These are phyloP conservation scores for Areca catechu DNA, from an alignment of 176 grass and related monocot species.

Conservation along the genomic window DNA sequence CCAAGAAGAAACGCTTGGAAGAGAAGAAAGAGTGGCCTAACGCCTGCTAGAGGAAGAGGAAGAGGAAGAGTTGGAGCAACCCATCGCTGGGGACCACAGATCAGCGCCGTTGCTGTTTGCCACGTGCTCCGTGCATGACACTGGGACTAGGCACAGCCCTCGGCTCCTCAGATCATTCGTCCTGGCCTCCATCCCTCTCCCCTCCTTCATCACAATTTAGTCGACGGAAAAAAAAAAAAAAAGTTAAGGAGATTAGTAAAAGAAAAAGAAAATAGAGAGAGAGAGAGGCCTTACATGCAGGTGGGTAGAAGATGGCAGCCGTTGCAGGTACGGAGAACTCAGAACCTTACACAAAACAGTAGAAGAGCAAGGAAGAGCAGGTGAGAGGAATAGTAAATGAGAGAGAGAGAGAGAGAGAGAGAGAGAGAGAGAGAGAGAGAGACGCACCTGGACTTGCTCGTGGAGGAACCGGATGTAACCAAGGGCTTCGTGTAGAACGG, in stretches of 20 bases:
- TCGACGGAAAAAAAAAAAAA: not conserved
- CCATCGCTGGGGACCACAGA: constrained; percentile 40
- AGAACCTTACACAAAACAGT: constrained; percentile 41
- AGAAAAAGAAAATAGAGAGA: not conserved
- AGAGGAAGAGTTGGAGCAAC: not conserved
- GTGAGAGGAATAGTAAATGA: constrained; percentile 1
- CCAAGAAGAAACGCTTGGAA: too few relatives aligned
- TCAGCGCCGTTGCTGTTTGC: constrained; percentile 48
- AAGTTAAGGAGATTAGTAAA: not conserved
- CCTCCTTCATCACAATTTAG: constrained; percentile 7
- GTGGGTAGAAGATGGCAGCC: constrained; percentile 41
- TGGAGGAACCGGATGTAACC: constrained; percentile 97
- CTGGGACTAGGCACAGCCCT: constrained; percentile 77
- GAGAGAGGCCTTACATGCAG: constrained; percentile 26
- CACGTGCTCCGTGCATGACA: constrained; percentile 69
- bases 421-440: not conserved
- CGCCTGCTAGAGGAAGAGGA: not conserved
- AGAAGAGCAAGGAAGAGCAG: not conserved
- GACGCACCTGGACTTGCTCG: constrained; percentile 74
- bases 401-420: not conserved
- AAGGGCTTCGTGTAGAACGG: constrained; percentile 88
- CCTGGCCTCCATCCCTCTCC: not conserved
- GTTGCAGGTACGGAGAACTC: constrained; percentile 76
- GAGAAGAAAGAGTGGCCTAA: not conserved
- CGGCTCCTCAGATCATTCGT: constrained; percentile 50